phyloP scores from a whole-genome alignment of 139 green algal genomes.

The Volvox africanus region DNA sequence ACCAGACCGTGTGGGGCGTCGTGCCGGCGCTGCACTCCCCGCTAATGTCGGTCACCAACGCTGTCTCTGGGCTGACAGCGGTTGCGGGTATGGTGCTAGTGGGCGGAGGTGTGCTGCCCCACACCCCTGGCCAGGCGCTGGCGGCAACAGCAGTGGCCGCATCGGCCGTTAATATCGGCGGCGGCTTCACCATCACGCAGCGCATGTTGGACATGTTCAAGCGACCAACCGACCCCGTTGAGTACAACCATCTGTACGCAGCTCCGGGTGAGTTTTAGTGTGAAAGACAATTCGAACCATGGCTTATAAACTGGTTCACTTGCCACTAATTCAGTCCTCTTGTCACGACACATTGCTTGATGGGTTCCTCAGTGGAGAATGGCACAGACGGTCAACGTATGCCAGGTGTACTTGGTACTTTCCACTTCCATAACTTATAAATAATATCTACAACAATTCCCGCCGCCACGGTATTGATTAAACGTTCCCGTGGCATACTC shows the following conservation, averaged over 20 bases:
- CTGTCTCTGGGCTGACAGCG: constrained; percentile 81
- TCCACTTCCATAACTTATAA: too few species aligned
- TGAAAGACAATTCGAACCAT: too few species aligned
- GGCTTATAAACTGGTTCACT: too few species aligned
- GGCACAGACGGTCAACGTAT: too few species aligned
- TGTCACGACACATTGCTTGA: too few species aligned
- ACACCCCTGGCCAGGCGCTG: constrained; percentile 70
- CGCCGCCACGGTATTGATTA: too few species aligned
- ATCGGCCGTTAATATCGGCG: constrained; percentile 90
- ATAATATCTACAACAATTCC: too few species aligned
- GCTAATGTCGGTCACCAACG: constrained; percentile 96
- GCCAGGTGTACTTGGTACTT: too few species aligned
- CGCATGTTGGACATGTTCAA: constrained; percentile 97
- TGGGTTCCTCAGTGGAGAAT: too few species aligned
- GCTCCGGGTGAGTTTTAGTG: constrained; percentile 60
- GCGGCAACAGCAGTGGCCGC: constrained; percentile 77
- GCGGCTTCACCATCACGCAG: constrained; percentile 91
- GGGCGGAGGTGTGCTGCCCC: constrained; percentile 75
- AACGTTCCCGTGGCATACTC: background rate
- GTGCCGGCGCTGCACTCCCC: constrained; percentile 91
- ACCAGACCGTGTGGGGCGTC: constrained; percentile 83
- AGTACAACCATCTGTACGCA: constrained; percentile 84
- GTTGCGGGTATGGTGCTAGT: constrained; percentile 84
- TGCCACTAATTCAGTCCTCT: too few species aligned
- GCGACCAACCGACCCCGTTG: constrained; percentile 82